These are phyloP conservation scores for Xylaria digitata DNA, from an alignment of 2,329 filamentous ascomycete species.

Conservation along the genomic window DNA sequence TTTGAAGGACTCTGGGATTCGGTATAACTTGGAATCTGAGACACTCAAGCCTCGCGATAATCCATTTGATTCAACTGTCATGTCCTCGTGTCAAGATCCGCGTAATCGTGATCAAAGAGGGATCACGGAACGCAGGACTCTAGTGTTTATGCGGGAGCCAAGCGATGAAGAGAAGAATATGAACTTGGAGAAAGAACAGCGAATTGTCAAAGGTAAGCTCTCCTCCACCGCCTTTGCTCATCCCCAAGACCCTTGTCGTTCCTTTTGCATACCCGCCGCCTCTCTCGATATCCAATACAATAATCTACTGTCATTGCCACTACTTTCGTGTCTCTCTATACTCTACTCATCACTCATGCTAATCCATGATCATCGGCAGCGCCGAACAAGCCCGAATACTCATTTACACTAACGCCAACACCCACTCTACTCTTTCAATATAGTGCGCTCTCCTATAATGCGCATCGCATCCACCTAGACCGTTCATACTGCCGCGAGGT, in stretches of 20 bases:
- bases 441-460: slow-evolving; percentile 91
- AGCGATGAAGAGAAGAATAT: slow-evolving; percentile 38
- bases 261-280: background rate
- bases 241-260: background rate
- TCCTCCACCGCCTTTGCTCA: slow-evolving; percentile 36
- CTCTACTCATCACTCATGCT: background rate
- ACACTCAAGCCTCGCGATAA: background rate
- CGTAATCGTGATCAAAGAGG: slow-evolving; percentile 11
- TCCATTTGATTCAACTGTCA: too few relatives aligned
- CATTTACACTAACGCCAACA: slow-evolving; percentile 71
- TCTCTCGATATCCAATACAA: background rate
- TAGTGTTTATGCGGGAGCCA: slow-evolving; percentile 63
- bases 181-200: slow-evolving; percentile 21
- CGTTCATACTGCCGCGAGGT: slow-evolving; percentile 72
- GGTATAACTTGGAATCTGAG: slow-evolving; percentile 24
- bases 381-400: slow-evolving; percentile 50
- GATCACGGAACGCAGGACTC: slow-evolving; percentile 61
- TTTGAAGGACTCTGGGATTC: slow-evolving; percentile 38
- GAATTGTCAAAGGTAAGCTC: slow-evolving; percentile 46
- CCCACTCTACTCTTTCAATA: slow-evolving; percentile 85
- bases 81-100: background rate
- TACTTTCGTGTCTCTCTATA: background rate
- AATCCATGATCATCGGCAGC: slow-evolving; percentile 9
- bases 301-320: background rate
- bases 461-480: slow-evolving; percentile 90